phyloP scores from a whole-genome alignment of 805 yeast genomes.

The Wickerhamiella siamensis region DNA sequence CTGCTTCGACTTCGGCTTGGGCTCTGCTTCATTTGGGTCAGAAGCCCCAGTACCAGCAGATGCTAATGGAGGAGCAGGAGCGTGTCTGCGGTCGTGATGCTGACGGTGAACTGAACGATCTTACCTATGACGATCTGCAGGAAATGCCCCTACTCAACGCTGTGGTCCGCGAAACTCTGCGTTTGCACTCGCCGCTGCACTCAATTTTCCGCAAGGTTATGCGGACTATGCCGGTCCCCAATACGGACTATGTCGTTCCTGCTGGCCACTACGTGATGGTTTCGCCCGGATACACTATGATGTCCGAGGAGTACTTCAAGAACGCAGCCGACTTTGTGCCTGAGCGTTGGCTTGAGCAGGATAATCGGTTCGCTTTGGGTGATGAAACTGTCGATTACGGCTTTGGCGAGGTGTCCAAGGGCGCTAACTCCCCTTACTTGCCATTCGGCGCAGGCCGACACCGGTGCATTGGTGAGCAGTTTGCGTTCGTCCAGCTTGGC shows the following conservation, averaged over 20 bases:
- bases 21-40: slow-evolving; percentile 80
- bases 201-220: slow-evolving; percentile 87
- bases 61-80: slow-evolving; percentile 60
- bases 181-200: slow-evolving; percentile 94
- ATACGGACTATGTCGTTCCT: slow-evolving; percentile 69
- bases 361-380: slow-evolving; percentile 18
- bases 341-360: slow-evolving; percentile 55
- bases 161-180: slow-evolving; percentile 79
- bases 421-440: slow-evolving; percentile 87
- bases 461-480: slow-evolving; percentile 98
- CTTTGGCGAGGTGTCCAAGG: slow-evolving; percentile 92
- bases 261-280: slow-evolving; percentile 79
- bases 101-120: slow-evolving; percentile 32
- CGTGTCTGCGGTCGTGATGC: slow-evolving; percentile 33
- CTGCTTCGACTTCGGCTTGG: slow-evolving; percentile 95
- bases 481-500: slow-evolving; percentile 88
- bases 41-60: slow-evolving; percentile 71
- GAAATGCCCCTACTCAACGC: slow-evolving; percentile 71
- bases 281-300: slow-evolving; percentile 84
- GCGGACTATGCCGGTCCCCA: slow-evolving; percentile 65
- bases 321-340: slow-evolving; percentile 61
- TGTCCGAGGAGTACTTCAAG: slow-evolving; percentile 65
- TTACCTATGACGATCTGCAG: slow-evolving; percentile 71
- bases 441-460: slow-evolving; percentile 99
- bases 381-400: slow-evolving; percentile 66